phyloP scores from a whole-genome alignment of 345 rosid species.

The Syzygium aromaticum region DNA sequence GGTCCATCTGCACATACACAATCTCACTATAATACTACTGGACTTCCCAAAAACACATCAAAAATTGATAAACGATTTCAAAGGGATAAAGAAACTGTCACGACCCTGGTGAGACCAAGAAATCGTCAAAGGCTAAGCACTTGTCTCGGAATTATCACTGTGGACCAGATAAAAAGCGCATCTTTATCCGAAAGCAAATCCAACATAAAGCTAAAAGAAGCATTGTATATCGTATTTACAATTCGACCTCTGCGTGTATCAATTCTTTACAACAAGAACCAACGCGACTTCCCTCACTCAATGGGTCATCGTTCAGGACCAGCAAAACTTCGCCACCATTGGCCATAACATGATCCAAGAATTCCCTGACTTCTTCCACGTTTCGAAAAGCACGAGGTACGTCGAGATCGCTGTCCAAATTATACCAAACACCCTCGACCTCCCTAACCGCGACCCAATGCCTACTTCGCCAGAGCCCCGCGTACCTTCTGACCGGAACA shows the following conservation, averaged over 20 bases:
- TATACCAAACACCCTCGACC: conserved; percentile 78
- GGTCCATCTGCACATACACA: not conserved
- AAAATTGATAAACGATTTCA: not conserved
- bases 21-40: not conserved
- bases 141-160: not conserved
- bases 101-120: not conserved
- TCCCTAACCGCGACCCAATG: conserved; percentile 80
- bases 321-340: conserved; percentile 66
- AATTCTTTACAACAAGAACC: not conserved
- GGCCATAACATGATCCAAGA: conserved; percentile 45
- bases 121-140: not conserved
- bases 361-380: conserved; percentile 33
- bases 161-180: not conserved
- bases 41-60: not conserved
- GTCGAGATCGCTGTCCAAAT: conserved; percentile 74
- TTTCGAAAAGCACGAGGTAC: conserved; percentile 33
- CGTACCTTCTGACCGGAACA: conserved; percentile 55
- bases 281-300: conserved; percentile 6
- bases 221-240: not conserved
- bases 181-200: not conserved
- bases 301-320: conserved; percentile 32
- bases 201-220: not conserved
- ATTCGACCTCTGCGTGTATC: not conserved
- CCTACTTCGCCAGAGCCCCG: conserved; percentile 79
- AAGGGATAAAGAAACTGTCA: not conserved